phyloP scores from a whole-genome alignment of 1,284 basidiomycete species.

The Heterobasidion parviporum region DNA sequence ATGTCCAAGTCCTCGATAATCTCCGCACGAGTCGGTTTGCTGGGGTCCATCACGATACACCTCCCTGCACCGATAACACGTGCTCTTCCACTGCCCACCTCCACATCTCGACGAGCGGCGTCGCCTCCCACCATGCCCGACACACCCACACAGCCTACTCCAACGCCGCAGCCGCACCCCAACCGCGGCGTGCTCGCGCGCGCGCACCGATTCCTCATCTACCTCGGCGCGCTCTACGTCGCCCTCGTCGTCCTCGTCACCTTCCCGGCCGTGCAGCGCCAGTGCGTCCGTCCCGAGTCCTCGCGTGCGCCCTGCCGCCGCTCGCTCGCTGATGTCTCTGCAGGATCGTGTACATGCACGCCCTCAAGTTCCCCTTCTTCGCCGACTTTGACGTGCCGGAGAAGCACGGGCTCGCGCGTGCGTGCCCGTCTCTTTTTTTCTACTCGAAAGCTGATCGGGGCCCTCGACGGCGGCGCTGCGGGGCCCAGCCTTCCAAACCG shows the following conservation, averaged over 20 bases:
- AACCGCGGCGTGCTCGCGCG: constrained; percentile 18
- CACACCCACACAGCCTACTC: neutral
- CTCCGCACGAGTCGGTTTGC: too few relatives aligned
- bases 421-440: too few relatives aligned
- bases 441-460: neutral
- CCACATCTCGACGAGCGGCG: too few relatives aligned
- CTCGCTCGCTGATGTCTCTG: too few relatives aligned
- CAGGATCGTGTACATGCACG: constrained; percentile 61
- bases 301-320: constrained; percentile 6
- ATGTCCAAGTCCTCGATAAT: too few relatives aligned
- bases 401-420: constrained; percentile 77
- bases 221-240: constrained; percentile 45
- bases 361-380: constrained; percentile 54
- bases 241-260: constrained; percentile 45
- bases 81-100: too few relatives aligned
- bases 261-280: constrained; percentile 61
- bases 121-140: too few relatives aligned
- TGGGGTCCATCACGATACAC: too few relatives aligned
- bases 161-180: neutral
- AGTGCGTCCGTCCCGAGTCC: constrained; percentile 32
- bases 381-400: constrained; percentile 63
- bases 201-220: constrained; percentile 29
- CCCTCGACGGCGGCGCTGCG: neutral
- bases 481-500: constrained; percentile 63
- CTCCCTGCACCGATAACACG: too few relatives aligned